These are phyloP conservation scores for Sanghuangporus baumii DNA, from an alignment of 1,284 basidiomycete species.

Conservation along the genomic window DNA sequence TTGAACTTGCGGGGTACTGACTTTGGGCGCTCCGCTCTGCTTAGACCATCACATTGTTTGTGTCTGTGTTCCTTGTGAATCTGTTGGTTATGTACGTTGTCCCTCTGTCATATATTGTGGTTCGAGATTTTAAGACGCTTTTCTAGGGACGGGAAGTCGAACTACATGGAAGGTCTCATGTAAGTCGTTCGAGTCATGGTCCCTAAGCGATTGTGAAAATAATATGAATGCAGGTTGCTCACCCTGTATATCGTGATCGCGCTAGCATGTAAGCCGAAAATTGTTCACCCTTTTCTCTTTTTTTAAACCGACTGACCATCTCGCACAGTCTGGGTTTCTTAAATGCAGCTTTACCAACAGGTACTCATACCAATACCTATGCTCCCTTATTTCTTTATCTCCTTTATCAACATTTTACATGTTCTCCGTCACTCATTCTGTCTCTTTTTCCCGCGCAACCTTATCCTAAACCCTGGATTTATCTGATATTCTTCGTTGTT, in stretches of 20 bases:
- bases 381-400: neutral
- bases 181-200: conserved; percentile 20
- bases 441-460: no score
- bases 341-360: neutral
- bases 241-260: conserved; percentile 46
- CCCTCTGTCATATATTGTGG: conserved; percentile 7
- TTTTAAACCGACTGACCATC: neutral
- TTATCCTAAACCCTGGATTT: no score
- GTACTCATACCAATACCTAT: neutral
- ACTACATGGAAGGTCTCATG: conserved; percentile 87
- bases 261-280: conserved; percentile 27
- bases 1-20: neutral
- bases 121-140: neutral
- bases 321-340: conserved; percentile 16
- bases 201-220: neutral
- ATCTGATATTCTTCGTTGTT: no score
- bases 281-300: neutral
- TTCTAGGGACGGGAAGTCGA: conserved; percentile 69
- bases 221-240: conserved; percentile 32
- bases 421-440: no score
- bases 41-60: conserved; percentile 79
- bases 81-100: conserved; percentile 64
- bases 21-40: conserved; percentile 23
- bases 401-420: neutral
- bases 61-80: conserved; percentile 80